Base-by-base conservation (phyloP, 1,139 yeast genomes). In the Geotrichum aggregatum region DNA sequence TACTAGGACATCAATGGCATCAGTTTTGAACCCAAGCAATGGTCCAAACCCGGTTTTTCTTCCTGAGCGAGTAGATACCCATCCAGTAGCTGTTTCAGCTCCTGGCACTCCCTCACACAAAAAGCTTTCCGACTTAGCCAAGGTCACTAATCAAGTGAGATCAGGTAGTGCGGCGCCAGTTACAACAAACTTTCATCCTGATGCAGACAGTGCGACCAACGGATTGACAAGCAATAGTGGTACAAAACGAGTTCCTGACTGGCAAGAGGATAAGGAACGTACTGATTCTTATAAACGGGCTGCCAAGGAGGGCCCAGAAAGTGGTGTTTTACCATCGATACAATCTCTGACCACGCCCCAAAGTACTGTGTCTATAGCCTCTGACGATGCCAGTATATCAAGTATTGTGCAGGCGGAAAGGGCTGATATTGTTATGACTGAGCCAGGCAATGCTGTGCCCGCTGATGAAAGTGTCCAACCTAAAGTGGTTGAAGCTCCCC, bases 401-500 rank as follows among this genome's bases (percentile, higher is more conserved):
- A 34, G 28, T 8, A 8, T 24, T 24, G 21, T 36, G 16, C 16
- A 14, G 26, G 45, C 22, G 13, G 45, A 41, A n/a, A 41, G 26
- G 22, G 35, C 45, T 24, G 48, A 44, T 14, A 13, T 24, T 22
- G 33, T 14, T n/a, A 44, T 34, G 30, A 13, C 22, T n/a, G 43
- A 46, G 2, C 33, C 30, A 1, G 44, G 11, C n/a, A 18, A 26
- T 6, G 42, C 34, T 16, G 40, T 6, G 28, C 8, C 44, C 46
- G 54, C 19, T 22, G 3, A 31, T 47, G 58, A 49, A 47, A 54
- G 43, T 56, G 6, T n/a, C 10, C 45, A 49, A 54, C 50, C 55
- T 38, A 54, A 52, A 57, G 71, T 72, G 3, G 73, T 73, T 13
- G 91, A 84, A 59, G 82, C 84, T 30, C 88, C 87, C 21, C 80